Base-by-base conservation (phyloP, 768 basidiomycete species). In the Panaeolus papilionaceus region DNA sequence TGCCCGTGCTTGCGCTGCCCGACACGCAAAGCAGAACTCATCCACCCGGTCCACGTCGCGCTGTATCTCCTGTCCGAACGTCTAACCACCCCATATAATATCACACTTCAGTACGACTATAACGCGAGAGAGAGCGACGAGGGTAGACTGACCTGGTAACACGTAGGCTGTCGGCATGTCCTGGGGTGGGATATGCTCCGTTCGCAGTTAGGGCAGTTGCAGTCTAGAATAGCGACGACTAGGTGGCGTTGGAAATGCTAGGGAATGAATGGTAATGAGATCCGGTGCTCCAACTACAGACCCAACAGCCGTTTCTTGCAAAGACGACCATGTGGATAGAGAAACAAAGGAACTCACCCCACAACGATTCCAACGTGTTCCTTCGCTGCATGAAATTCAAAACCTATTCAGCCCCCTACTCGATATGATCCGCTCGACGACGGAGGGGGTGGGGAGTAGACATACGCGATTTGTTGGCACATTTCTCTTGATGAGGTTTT, bases 191-290 rank as follows among this genome's bases (percentile, higher is more conserved):
- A 80, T 66, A 84, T 83, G 72, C 90, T 92, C 71, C 84, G 83
- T 75, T 89, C 86, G 79, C 92, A 93, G 40, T 79, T 83, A 40
- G 74, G 72, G 10, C 86, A 88, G 75, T 88, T 87, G 80, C 92
- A 93, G 75, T 93, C 92, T 77, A 89, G 81, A 77, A 93, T 91
- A 63, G 90, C 92, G 62, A 88, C 81, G 67, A 93, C 84, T 44
- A 88, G 76, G 69, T 92, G 92, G 64, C 92, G 88, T 77, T 93
- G 92, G 75, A 93, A 93, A 75, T 93, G 92, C 92, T 93, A 68
- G 42, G 40, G 18, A 58, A 16, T 4, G 33, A 58, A 28, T 3
- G 33, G n/a, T 39, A 38, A 61, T 42, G 44, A 44, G 33, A 62
- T 62, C 77, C 39, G 75, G 44, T 62, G 14, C 23, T 49, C 47